phyloP scores from a whole-genome alignment of 139 green algal genomes.

The Tetradesmus obliquus region DNA sequence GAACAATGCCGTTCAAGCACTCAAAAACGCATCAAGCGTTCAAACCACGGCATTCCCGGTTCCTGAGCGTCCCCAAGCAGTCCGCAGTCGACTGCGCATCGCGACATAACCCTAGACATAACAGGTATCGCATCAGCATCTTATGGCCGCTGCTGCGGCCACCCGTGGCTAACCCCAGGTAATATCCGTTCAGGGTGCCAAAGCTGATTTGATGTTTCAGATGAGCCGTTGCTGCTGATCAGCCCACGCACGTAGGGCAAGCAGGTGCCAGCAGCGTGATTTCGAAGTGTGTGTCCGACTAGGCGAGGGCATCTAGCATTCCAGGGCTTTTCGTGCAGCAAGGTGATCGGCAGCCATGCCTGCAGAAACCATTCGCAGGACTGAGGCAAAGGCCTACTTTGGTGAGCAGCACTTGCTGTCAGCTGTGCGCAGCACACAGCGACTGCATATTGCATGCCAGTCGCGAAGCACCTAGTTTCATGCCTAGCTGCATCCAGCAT shows the following conservation, averaged over 20 bases:
- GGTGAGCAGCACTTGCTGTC: not conserved
- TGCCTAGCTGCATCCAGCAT: no score
- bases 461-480: no score
- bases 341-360: conserved; percentile 7
- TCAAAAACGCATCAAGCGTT: not conserved
- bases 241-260: not conserved
- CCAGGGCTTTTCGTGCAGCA: not conserved
- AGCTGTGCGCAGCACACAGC: not conserved
- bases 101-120: not conserved
- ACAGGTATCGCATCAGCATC: conserved; percentile 1
- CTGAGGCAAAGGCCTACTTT: conserved; percentile 53
- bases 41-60: not conserved
- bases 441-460: no score
- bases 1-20: not conserved
- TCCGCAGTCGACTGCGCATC: not conserved
- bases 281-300: not conserved
- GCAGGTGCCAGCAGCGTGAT: not conserved
- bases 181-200: not conserved
- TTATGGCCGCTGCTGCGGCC: not conserved
- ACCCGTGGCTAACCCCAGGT: not conserved
- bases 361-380: conserved; percentile 28
- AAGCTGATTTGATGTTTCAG: no score
- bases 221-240: not conserved
- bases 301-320: no score
- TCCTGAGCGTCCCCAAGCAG: not conserved